Evolutionary conservation across 306 rosid species (phyloP), one percentile per base, ranked within the genome.

Genomic region (Aeschynomene evenia): DNA sequence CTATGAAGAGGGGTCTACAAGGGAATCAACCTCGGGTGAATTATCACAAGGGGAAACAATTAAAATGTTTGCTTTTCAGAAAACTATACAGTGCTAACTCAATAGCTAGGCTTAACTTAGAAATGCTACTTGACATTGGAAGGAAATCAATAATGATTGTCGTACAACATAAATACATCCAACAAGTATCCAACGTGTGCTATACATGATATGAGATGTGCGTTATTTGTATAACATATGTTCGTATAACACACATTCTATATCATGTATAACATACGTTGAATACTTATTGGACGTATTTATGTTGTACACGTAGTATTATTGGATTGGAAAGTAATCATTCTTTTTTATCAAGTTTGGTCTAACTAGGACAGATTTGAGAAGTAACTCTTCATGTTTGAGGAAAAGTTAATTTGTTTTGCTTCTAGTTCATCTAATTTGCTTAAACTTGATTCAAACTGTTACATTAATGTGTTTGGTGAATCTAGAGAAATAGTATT

Each of bases 41-140:
- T 71, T 53, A 45, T 52, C 68, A 67, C 6, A 52, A 24, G 36
- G 33, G 16, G 43, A 45, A n/a, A n/a, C n/a, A n/a, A n/a, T n/a
- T n/a, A n/a, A 36, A 49, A 20, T 53, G 13, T 11, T 60, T 53
- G 29, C 24, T 33, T 49, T 66, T 60, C 51, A 63, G 0, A 49
- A n/a, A 21, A 71, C 23, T 37, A 3, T 7, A 34, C 40, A 34
- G 11, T 6, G 11, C 40, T 9, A 34, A 34, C 40, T 6, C 11
- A 6, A 8, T 9, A n/a, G n/a, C n/a, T n/a, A 37, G 43, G 9
- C 43, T 14, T 9, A 37, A 37, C 43, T 9, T 11, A 37, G 14
- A 37, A 9, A 11, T 37, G 43, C 12, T 10, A 37, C 4, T 37
- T 9, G 43, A 9, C 43, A 37, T 37, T 37, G 43, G 43, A 37